These are phyloP conservation scores for Drechslerella coelobrocha DNA, from an alignment of 2,329 filamentous ascomycete genomes.

Conservation along the genomic window DNA sequence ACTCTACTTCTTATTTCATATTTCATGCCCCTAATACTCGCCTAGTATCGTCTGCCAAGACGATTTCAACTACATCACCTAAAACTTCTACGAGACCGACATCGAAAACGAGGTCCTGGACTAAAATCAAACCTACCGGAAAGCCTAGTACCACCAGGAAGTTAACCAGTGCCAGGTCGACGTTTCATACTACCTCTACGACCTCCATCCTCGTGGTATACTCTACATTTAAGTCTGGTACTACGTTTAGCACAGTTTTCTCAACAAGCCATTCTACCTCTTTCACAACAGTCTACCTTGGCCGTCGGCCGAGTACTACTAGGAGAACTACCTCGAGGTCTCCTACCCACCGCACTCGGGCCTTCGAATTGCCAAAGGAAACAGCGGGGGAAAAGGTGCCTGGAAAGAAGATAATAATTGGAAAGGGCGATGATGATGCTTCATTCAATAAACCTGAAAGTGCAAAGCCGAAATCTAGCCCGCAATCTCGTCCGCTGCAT, in stretches of 20 bases:
- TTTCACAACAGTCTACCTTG: constrained; percentile 18
- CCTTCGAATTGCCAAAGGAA: background rate
- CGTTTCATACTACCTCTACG: constrained; percentile 3
- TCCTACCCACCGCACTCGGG: constrained; percentile 8
- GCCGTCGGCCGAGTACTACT: background rate
- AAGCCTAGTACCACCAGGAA: background rate
- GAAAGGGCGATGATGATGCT: too few relatives aligned
- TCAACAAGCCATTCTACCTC: constrained; percentile 10
- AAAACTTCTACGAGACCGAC: background rate
- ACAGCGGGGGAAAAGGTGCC: background rate
- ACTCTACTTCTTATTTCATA: constrained; percentile 6
- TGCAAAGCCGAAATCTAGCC: too few relatives aligned
- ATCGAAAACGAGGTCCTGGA: background rate
- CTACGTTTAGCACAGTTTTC: constrained; percentile 4
- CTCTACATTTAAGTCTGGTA: constrained; percentile 15
- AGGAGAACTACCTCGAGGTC: background rate
- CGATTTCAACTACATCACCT: background rate
- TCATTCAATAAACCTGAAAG: background rate
- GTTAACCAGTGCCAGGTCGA: background rate
- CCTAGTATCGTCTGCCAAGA: background rate
- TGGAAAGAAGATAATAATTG: background rate
- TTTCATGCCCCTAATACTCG: background rate
- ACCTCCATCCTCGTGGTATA: constrained; percentile 10
- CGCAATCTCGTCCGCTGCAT: background rate
- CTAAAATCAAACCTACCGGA: background rate